These are phyloP conservation scores for Uronychia binucleata DNA, from an alignment of 73 alveolate species.

Conservation along the genomic window DNA sequence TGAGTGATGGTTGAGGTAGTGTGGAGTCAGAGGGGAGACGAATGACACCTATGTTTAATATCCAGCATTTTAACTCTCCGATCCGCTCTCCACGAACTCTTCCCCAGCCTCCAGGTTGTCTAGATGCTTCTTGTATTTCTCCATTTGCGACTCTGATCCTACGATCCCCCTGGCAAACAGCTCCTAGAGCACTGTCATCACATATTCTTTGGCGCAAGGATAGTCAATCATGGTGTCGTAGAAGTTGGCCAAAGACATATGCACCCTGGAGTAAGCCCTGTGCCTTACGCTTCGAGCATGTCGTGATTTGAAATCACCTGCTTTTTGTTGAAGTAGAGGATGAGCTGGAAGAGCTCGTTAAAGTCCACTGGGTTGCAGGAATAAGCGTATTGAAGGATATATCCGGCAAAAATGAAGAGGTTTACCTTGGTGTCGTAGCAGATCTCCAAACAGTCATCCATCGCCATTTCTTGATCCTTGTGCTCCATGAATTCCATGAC, in stretches of 20 bases:
- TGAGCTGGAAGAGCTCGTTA: constrained; percentile 2
- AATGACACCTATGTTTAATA: too few relatives aligned
- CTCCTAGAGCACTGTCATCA: constrained; percentile 15
- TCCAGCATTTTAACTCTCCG: not conserved
- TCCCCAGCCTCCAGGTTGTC: constrained; percentile 34
- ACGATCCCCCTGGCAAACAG: constrained; percentile 16
- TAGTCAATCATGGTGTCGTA: constrained; percentile 49
- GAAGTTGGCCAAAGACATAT: constrained; percentile 40
- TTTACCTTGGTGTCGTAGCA: constrained; percentile 23
- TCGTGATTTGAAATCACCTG: constrained; percentile 12
- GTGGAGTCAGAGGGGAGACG: not conserved
- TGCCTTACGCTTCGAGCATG: constrained; percentile 42
- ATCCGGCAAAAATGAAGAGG: constrained; percentile 29
- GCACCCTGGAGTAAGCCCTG: constrained; percentile 21
- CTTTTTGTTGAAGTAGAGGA: constrained; percentile 5
- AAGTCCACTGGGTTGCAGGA: constrained; percentile 32
- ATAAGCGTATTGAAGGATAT: constrained; percentile 37
- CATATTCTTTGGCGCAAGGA: constrained; percentile 31
- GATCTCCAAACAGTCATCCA: constrained; percentile 21
- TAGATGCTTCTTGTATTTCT: constrained; percentile 38
- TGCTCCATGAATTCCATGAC: constrained; percentile 27
- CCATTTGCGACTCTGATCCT: not conserved
- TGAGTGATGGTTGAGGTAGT: too few relatives aligned
- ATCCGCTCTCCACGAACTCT: not conserved
- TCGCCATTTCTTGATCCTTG: constrained; percentile 21